Evolutionary conservation across 2,329 filamentous ascomycete genomes (phyloP), one percentile per base, ranked within the genome.

Genomic region (Lachnellula arida): DNA sequence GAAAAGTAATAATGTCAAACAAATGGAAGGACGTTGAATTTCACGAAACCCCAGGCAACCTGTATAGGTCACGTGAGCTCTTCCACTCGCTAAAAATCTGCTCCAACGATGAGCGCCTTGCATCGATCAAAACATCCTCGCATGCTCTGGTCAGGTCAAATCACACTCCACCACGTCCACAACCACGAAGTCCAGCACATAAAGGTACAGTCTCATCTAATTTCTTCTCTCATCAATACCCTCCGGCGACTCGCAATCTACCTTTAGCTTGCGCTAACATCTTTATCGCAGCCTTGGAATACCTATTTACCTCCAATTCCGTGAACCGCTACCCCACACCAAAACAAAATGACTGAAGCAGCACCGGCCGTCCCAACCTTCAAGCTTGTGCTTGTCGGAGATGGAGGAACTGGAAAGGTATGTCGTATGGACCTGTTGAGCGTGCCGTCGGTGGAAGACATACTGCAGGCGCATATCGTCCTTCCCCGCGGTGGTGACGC

Each of bases 331-430:
- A 57, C 50, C 53, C 28, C 57, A 56, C 56, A 63, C 54, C 65
- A 54, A 54, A 61, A 59, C 60, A 65, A 77, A 59, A 95, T 94
- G 89, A 84, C 88, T 77, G 75, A 78, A 66, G 70, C 71, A 63
- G 68, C 74, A 74, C 70, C 74, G 64, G 65, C 66, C 61, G 71
- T 79, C 66, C 91, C 93, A 67, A 96, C 91, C 76, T 99, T 99
- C 88, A 99, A 99, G 90, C 90, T 99, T 72, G 94, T 99, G 76
- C 91, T 99, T 79, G 94, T 99, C 73, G 94, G 94, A 76, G 94
- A 99, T 75, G 94, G 94, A 78, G 94, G 94, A 84, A 99, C 94
- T 72, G 94, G 94, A 81, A 99, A 99, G 92, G 94, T 95, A 78
- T 78, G 86, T 56, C 46, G 46, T 53, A 46, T 53, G 25, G 9